Base-by-base conservation (phyloP, 768 basidiomycete genomes). In the Hortiboletus campestris region DNA sequence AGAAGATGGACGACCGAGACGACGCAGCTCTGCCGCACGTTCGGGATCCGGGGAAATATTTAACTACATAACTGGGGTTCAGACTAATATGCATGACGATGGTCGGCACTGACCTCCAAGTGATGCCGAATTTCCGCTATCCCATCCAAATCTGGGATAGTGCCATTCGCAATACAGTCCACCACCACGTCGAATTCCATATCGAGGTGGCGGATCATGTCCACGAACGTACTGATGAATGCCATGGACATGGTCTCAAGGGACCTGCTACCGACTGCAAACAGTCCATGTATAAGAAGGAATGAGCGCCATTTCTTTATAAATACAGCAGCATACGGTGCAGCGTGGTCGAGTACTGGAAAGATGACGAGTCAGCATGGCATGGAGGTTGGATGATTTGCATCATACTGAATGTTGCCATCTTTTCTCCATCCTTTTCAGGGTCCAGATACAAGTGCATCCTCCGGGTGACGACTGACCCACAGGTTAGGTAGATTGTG, bases 1-100 rank as follows among this genome's bases (percentile, higher is more conserved):
- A 31, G 57, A 59, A 19, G 56, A 55, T 17, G 57, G 52, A 10
- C 51, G 56, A 22, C 61, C 61, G 17, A 62, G 43, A 40, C 7
- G n/a, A 29, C 58, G 57, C 19, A 63, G 13, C 36, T 63, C 58
- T 20, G 28, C 46, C 12, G 50, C 50, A 20, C 58, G 45, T 47
- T 48, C 19, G 1, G 58, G 58, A 7, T 59, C 58, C 2, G 58
- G 40, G 2, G 8, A 38, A 5, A 60, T 42, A 6, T 59, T 59
- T 31, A 22, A 12, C 58, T 59, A 34, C 14, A 5, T 1, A 14
- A 11, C n/a, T n/a, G n/a, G n/a, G 4, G 16, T 31, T 53, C 35
- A 59, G 29, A 25, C 3, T 5, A 1, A 1, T 29, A 19, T 16
- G 4, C 32, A 22, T 45, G 20, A 36, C 32, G 8, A 29, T 25